Evolutionary conservation across 768 basidiomycete species (phyloP), one percentile per base, ranked within the genome.

Genomic region (Trametopsis cervina): DNA sequence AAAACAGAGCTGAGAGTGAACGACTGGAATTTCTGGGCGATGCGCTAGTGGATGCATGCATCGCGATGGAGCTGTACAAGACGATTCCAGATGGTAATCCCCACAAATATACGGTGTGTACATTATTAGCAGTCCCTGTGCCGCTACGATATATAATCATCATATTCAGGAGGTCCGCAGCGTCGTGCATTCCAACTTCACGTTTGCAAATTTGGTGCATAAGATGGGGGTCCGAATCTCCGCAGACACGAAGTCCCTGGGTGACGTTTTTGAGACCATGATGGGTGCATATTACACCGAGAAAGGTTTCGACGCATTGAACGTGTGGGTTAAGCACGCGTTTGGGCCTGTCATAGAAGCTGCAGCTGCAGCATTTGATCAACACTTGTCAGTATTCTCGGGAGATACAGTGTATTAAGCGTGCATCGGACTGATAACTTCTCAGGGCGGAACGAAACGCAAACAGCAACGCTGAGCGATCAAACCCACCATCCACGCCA

Each of bases 21-120:
- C 66, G 73, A 17, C 49, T 74, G 40, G 75, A 76, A 55, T 75
- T 74, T 55, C 53, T 75, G 11, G 75, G 74, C 1, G 74, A 75
- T 48, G 67, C 71, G 23, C 59, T 72, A 44, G 72, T 76, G 63
- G 65, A 71, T 53, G 66, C 69, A 47, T 60, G 64, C 24, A 60
- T 75, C 18, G 68, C 67, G 7, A 62, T 69, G 39, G 65, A 64
- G 46, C 64, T 77, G 1, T 70, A 67, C 51, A 59, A 58, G n/a
- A 53, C 54, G 40, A 44, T 54, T 10, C 62, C 63, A 4, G 40
- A 58, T 13, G 63, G 60, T 3, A 50, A 51, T 5, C 60, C 62
- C 2, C 52, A 58, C 33, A 50, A 62, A 10, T 62, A 62, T 42
- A 60, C 62, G 15, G 63, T 65, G 44, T 52, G 59, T 53, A 17